Evolutionary conservation across 345 rosid genomes (phyloP).

Genomic region (Rhizophora apiculata): DNA sequence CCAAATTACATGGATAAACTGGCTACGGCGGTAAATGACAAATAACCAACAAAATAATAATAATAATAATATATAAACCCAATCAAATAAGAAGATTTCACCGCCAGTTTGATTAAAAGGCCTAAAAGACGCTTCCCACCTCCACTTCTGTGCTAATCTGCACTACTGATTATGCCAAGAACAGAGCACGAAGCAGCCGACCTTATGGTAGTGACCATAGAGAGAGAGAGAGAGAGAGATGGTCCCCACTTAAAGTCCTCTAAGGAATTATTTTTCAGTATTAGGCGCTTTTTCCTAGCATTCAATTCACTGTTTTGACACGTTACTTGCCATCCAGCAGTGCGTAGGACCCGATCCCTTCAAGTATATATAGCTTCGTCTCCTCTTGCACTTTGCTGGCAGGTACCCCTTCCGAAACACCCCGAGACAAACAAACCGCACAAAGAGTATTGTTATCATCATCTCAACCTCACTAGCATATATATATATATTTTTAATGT

Average conservation of each 20-base stretch:
- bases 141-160: neutral
- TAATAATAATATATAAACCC: neutral
- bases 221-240: neutral
- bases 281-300: slow-evolving; percentile 1
- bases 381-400: neutral
- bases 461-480: neutral
- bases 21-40: neutral
- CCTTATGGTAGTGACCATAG: neutral
- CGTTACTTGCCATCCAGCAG: slow-evolving; percentile 16
- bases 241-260: slow-evolving; percentile 11
- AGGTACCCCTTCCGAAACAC: neutral
- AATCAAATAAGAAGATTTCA: neutral
- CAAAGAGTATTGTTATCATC: too few relatives aligned
- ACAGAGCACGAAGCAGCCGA: neutral
- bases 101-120: neutral
- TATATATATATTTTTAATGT: neutral
- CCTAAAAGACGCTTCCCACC: neutral
- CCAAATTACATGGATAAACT: neutral
- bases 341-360: slow-evolving; percentile 27
- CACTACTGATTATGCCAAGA: neutral
- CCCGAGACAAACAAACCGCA: neutral
- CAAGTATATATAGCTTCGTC: slow-evolving; percentile 42
- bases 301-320: slow-evolving; percentile 25
- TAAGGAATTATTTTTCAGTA: slow-evolving; percentile 6
- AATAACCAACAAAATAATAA: neutral